Percentiles rank a stretch among this genome's conserved stretches.
Evolutionary conservation across 768 basidiomycete species (phyloP).

Genomic region (Rhizopogon roseolus): DNA sequence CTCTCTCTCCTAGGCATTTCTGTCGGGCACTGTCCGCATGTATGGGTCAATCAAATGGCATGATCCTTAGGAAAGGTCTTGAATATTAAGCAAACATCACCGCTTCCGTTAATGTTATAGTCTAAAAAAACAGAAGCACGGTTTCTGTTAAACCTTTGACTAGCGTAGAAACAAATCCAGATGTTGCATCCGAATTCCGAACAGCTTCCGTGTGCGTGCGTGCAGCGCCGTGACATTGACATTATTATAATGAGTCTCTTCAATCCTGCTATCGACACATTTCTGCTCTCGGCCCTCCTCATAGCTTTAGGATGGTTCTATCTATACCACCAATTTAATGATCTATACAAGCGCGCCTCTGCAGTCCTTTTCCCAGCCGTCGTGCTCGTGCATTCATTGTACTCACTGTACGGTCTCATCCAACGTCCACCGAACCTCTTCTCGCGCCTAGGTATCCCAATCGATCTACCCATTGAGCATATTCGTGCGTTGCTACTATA

Average conservation of each 20-base stretch:
- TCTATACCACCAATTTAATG: not conserved
- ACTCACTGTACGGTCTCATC: slow-evolving; percentile 40
- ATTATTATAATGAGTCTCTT: not conserved
- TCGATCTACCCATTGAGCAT: slow-evolving; percentile 48
- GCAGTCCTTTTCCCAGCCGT: slow-evolving; percentile 29
- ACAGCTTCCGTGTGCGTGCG: not conserved
- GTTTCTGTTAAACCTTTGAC: no score
- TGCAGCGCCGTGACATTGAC: no score
- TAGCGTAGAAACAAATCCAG: not conserved
- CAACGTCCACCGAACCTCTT: slow-evolving; percentile 61
- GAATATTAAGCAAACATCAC: no score
- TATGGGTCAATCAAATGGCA: no score
- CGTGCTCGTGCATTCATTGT: slow-evolving; percentile 48
- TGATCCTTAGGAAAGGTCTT: no score
- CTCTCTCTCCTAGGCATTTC: no score
- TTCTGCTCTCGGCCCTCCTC: slow-evolving; percentile 1
- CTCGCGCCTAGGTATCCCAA: slow-evolving; percentile 44
- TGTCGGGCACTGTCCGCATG: no score
- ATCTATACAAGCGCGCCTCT: slow-evolving; percentile 7
- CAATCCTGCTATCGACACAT: not conserved
- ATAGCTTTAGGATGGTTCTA: slow-evolving; percentile 12
- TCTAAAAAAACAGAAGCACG: no score
- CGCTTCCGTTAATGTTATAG: no score
- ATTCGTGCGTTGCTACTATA: slow-evolving; percentile 44
- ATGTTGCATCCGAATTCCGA: not conserved